Percentiles rank a stretch among this genome's conserved stretches.
Evolutionary conservation across 805 yeast species (phyloP).

Genomic region (Starmerella etchellsii): DNA sequence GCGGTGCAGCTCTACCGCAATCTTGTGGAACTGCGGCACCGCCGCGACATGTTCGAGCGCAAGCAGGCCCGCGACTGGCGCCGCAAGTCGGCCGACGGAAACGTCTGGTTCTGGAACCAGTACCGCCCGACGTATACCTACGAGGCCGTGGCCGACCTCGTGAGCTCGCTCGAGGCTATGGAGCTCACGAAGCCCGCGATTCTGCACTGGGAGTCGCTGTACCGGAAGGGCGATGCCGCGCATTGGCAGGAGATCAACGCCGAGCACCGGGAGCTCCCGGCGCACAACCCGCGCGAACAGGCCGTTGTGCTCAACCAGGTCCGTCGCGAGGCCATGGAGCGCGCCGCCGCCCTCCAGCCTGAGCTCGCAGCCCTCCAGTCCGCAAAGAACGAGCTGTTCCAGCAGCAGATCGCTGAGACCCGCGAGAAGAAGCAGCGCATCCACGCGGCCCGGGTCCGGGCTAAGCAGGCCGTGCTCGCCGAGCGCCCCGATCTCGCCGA

Average conservation of each 20-base stretch:
- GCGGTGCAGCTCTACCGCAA: constrained; percentile 66
- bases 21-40: constrained; percentile 56
- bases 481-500: constrained; percentile 20
- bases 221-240: constrained; percentile 72
- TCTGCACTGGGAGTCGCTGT: constrained; percentile 70
- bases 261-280: constrained; percentile 44
- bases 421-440: constrained; percentile 5
- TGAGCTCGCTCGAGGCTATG: constrained; percentile 50
- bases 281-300: constrained; percentile 52
- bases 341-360: neutral
- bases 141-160: constrained; percentile 80
- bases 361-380: neutral
- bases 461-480: constrained; percentile 13
- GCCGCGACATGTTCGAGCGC: constrained; percentile 50
- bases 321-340: constrained; percentile 14
- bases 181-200: constrained; percentile 26
- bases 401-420: neutral
- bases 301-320: constrained; percentile 47
- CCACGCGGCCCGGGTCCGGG: constrained; percentile 8
- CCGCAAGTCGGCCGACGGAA: constrained; percentile 60
- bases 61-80: constrained; percentile 54
- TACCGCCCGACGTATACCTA: constrained; percentile 83
- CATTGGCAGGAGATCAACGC: constrained; percentile 54
- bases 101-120: constrained; percentile 77
- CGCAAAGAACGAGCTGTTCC: constrained; percentile 23